Base-by-base conservation (phyloP, 805 yeast species). In the Clavispora santaluciae region DNA sequence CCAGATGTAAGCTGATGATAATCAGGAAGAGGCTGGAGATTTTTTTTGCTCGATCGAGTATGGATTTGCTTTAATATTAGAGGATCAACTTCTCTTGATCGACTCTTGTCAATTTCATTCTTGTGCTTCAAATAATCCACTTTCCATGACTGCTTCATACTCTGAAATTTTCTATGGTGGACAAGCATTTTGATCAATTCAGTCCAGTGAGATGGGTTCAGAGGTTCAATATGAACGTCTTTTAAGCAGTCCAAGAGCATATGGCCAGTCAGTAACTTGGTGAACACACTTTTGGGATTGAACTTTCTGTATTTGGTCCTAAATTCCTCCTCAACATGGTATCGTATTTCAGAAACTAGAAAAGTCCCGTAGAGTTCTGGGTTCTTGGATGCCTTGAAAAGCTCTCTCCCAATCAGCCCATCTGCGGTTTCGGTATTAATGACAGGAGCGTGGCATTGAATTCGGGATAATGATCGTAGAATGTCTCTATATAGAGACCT, bases 91-190 rank as follows among this genome's bases (percentile, higher is more conserved):
- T 36, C 43, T 26, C 41, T 46, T n/a, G 39, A 24, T 9, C 40
- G 41, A 11, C 40, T 39, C 22, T 33, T 41, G 24, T 50, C 48
- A 20, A 42, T 46, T 21, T 21, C 42, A 5, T 33, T 37, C 22
- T 35, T 38, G 36, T 50, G 40, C 4, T 40, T 36, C 23, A 44
- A 38, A 33, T 44, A 49, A 12, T 54, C 50, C 7, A 41, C 44
- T 13, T 50, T 38, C 62, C 64, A 56, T 22, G 45, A 29, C 24
- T 48, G 54, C 11, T 43, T 42, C 9, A 28, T 31, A 18, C 45
- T 38, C 23, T 44, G 45, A 6, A 23, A 16, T 3, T 23, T 35
- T 30, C 61, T 45, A 36, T 45, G 46, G 3, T 42, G 40, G 9
- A 55, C 41, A 12, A 57, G 40, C 3, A 37, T 12, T n/a, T 38